Base-by-base conservation (phyloP, 75 land plant species). In the Picea glauca region DNA sequence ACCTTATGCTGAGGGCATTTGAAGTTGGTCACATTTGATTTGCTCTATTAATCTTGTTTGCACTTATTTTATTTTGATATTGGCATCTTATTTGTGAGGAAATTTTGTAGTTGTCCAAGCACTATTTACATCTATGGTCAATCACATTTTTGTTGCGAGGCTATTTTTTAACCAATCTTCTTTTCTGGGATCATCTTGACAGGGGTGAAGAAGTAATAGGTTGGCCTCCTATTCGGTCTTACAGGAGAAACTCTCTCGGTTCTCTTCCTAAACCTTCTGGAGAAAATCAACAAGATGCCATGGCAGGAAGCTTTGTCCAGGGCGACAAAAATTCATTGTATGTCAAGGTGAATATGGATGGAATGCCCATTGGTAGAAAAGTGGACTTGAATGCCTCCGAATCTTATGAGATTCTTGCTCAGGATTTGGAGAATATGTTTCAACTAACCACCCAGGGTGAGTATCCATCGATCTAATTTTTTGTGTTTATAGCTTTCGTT, bases 341-440 rank as follows among this genome's bases (percentile, higher is more conserved):
- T 81, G 91, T 94, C 9, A 94, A 94, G 79, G 96, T 94, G 72
- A 90, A 88, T 79, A 94, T 94, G 94, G 94, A 94, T 85, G 94
- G 96, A 59, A 76, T 83, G 57, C 87, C 89, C 21, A 89, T 91
- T 72, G 95, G 95, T 30, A 82, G 93, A 77, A 92, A 92, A 78
- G 84, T 94, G 62, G 92, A 94, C 83, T 83, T 94, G 73, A 88
- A 62, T 79, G 82, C 89, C 23, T 86, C 85, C 79, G 58, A 60
- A 30, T 79, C 84, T 76, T 94, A 92, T 70, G 87, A 90, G 63
- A 43, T 82, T 30, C 87, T 94, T 23, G 84, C 87, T 5, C 62
- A 23, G 20, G 81, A 87, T 23, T 74, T 94, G 76, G 92, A 88
- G 77, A 85, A 85, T 38, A 94, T 94, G 96, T 94, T 94, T 78